A percentile compares a stretch with the other conserved stretches of the same genome.
Conservation (phyloP, 805 yeast species). For the Candida fluviatilis region DNA sequence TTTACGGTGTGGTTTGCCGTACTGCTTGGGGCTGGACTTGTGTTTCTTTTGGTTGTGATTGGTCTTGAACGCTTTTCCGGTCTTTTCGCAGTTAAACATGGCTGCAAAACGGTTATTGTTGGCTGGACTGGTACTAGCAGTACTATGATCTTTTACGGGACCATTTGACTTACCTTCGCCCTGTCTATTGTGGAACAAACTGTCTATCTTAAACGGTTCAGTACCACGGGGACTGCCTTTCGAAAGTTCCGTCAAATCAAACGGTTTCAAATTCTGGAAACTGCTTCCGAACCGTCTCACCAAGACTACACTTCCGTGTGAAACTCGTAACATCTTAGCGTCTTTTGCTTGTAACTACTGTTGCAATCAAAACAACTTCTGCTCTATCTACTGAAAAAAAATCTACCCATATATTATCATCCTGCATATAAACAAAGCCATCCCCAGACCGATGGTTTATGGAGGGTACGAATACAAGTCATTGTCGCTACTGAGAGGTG, state of each 20-base stretch:
- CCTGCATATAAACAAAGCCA: too few species aligned
- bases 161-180: neutral
- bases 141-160: neutral
- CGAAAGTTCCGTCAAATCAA: slow-evolving; percentile 1
- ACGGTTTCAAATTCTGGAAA: neutral
- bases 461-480: too few species aligned
- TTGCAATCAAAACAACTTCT: too few species aligned
- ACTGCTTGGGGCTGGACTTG: neutral
- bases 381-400: too few species aligned
- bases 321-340: neutral
- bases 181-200: neutral
- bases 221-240: neutral
- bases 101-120: neutral
- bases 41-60: neutral
- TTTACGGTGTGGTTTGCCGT: slow-evolving; percentile 4
- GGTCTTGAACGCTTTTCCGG: neutral
- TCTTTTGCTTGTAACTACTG: neutral
- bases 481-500: too few species aligned
- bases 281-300: neutral
- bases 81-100: neutral
- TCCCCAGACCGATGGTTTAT: too few species aligned
- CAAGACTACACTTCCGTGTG: neutral
- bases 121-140: neutral
- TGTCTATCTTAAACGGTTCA: neutral
- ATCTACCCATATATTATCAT: too few species aligned